Evolutionary conservation across 805 yeast species (phyloP).

Genomic region (Torulaspora microellipsoides): DNA sequence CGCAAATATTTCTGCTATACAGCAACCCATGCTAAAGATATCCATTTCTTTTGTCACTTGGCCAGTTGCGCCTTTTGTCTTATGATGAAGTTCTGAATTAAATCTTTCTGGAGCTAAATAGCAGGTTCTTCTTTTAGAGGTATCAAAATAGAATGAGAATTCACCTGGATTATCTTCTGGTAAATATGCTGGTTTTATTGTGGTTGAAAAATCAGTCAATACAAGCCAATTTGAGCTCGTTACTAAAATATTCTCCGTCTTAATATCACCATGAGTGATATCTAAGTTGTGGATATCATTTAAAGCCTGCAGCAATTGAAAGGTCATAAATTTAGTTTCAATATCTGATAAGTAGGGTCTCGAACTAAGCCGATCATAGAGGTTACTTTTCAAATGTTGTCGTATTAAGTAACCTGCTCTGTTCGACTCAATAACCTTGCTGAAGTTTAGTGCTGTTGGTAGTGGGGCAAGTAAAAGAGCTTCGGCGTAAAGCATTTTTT

Average conservation of each 20-base stretch:
- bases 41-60: constrained; percentile 65
- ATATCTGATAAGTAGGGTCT: constrained; percentile 80
- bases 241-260: constrained; percentile 81
- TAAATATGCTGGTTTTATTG: constrained; percentile 71
- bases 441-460: constrained; percentile 67
- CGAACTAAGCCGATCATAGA: constrained; percentile 83
- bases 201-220: constrained; percentile 73
- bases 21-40: constrained; percentile 78
- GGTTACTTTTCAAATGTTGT: constrained; percentile 69
- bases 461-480: constrained; percentile 40
- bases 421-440: constrained; percentile 75
- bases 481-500: constrained; percentile 36
- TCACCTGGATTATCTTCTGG: constrained; percentile 94
- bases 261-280: constrained; percentile 84
- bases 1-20: constrained; percentile 78
- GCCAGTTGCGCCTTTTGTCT: constrained; percentile 23
- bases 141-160: constrained; percentile 87
- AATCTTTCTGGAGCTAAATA: constrained; percentile 95
- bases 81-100: constrained; percentile 23
- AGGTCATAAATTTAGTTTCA: constrained; percentile 81
- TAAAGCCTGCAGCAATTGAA: constrained; percentile 67
- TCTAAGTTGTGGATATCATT: constrained; percentile 56
- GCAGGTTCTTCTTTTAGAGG: constrained; percentile 79
- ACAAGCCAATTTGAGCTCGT: constrained; percentile 87
- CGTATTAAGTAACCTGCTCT: constrained; percentile 88